Base-by-base conservation (phyloP, 2,329 filamentous ascomycete genomes). In the Pezicula carpinea region DNA sequence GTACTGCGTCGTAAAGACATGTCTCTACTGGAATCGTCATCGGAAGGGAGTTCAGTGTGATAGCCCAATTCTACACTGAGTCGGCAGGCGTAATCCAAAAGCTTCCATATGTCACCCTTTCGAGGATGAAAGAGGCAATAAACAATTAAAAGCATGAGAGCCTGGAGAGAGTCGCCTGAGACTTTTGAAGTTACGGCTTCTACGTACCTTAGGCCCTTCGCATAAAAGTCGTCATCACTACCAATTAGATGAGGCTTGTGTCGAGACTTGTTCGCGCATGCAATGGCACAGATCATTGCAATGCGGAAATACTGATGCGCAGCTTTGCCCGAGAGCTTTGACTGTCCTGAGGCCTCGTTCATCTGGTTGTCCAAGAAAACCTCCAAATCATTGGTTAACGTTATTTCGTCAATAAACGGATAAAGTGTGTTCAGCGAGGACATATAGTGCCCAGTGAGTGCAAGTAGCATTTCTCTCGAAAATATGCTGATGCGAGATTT, bases 11-110 rank as follows among this genome's bases (percentile, higher is more conserved):
- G 18, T n/a, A 40, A n/a, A 22, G 31, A 21, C 29, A 17, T 42
- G 3, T 42, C 38, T 26, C 32, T 13, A 5, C 61, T 54, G n/a
- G 51, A 54, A 29, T 57, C 55, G n/a, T 52, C 47, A 33, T 66
- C 63, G 14, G 59, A 61, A 45, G 65, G 63, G 44, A 64, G 64
- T 43, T 61, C 61, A 13, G 65, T 57, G 48, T 66, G 63, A 5
- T 35, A 35, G 10, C 33, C 33, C n/a, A 35, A 19, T 35, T 35
- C 33, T 35, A 35, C 33, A 14, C 33, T 35, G 8, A 35, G 33
- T 15, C 33, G 8, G 18, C 33, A 35, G 3, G 33, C 33, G 10
- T 15, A 35, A 35, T 35, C 33, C 33, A 35, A 35, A 35, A 35
- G 33, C 14, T 35, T 35, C 33, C 33, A 35, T 15, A 35, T 35